Base-by-base conservation (phyloP, 2,329 filamentous ascomycete species). In the Exophiala sp. region DNA sequence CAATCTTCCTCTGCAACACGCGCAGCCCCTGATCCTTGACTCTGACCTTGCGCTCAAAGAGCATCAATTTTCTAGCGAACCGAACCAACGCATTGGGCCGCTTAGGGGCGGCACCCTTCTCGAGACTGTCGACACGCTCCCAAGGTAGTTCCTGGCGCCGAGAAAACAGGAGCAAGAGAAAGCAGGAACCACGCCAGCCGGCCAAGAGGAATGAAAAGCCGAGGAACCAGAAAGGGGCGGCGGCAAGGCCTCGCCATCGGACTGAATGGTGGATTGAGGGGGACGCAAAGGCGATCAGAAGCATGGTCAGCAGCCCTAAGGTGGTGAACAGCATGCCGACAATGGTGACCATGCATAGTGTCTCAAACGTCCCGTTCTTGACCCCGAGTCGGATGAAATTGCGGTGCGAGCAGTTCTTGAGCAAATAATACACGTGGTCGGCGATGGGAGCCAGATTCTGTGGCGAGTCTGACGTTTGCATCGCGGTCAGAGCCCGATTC, bases 301-400 rank as follows among this genome's bases (percentile, higher is more conserved):
- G 37, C 49, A 55, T 52, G 35, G 49, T 49, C 34, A 55, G 30
- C 18, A 55, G 27, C 16, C 53, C 53, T 16, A 55, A 35, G 5
- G 29, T 29, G 18, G 30, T 46, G 34, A 52, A 55, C 1, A 52
- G 40, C n/a, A 49, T 32, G 16, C 53, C 53, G 24, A 52, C 53
- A 8, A 55, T 47, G 35, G 53, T 52, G 18, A 55, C 53, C 53
- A 55, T 55, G 43, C 53, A 55, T 9, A 55, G 53, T 2, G 53
- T 55, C 29, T 55, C 53, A 41, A 55, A 55, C 16, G 53, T 55
- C 24, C 53, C 53, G 38, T 55, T 55, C 49, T 55, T 52, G 45
- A 55, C 44, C 30, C 53, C 53, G 18, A 55, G 41, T 3, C 53
- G 49, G 53, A 55, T 52, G 32, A 55, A 55, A 41, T 55, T 55